Percentiles rank a stretch among this genome's conserved stretches.
Evolutionary conservation across 2,329 filamentous ascomycete species (phyloP).

Genomic region (Diaporthe vexans): DNA sequence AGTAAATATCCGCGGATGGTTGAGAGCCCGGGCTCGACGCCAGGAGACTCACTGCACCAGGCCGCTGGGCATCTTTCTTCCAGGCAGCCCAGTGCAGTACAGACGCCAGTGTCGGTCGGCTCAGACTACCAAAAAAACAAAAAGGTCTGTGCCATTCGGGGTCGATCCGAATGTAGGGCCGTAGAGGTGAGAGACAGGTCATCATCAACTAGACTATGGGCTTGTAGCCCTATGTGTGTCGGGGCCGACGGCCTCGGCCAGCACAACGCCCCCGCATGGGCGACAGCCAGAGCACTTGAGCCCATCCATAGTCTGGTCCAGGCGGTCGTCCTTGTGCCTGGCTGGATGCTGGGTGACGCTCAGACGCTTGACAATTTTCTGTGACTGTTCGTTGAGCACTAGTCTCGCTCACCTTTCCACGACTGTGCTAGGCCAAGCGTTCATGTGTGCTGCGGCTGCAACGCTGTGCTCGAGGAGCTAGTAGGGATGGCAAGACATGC

Average conservation of each 20-base stretch:
- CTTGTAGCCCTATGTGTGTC: constrained; percentile 12
- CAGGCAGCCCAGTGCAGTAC: background rate
- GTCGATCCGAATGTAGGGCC: constrained; percentile 20
- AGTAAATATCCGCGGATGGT: background rate
- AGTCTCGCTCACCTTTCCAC: constrained; percentile 25
- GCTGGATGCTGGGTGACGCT: constrained; percentile 8
- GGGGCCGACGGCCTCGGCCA: background rate
- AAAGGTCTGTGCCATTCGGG: constrained; percentile 2
- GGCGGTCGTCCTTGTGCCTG: too few species aligned
- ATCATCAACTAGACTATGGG: background rate
- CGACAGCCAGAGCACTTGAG: too few species aligned
- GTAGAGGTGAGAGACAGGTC: background rate
- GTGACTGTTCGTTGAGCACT: constrained; percentile 14
- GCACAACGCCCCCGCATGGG: background rate
- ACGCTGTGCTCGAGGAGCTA: background rate
- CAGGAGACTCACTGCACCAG: background rate
- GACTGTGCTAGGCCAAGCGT: constrained; percentile 27
- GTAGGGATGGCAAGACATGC: background rate
- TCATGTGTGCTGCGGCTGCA: constrained; percentile 23
- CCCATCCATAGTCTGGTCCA: too few species aligned
- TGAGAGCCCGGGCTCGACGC: background rate
- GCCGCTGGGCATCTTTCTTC: constrained; percentile 1
- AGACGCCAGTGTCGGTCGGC: background rate
- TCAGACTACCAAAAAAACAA: background rate
- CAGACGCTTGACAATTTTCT: background rate